These are phyloP conservation scores for Fusarium sp. DNA, from an alignment of 2,329 filamentous ascomycete species.

Conservation along the genomic window DNA sequence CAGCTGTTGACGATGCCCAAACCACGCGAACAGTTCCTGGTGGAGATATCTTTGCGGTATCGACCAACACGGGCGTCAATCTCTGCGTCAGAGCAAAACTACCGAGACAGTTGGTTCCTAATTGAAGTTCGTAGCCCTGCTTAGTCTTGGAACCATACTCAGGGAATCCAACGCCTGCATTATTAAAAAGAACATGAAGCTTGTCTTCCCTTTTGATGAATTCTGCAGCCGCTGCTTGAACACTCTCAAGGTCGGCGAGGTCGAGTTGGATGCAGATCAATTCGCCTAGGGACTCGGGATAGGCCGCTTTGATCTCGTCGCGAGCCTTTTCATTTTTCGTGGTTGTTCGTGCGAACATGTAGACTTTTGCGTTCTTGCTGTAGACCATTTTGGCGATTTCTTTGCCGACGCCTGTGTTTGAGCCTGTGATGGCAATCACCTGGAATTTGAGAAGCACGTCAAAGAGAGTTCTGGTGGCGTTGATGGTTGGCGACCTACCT, in stretches of 20 bases:
- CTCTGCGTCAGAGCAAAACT: constrained; percentile 52
- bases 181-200: constrained; percentile 53
- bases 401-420: constrained; percentile 56
- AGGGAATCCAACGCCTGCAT: constrained; percentile 53
- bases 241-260: constrained; percentile 46
- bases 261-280: constrained; percentile 56
- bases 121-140: constrained; percentile 53
- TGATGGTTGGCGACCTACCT: constrained; percentile 57
- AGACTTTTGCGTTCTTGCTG: constrained; percentile 61
- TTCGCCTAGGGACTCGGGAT: constrained; percentile 49
- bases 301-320: constrained; percentile 48
- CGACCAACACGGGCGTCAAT: constrained; percentile 47
- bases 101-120: constrained; percentile 54
- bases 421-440: constrained; percentile 61
- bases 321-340: constrained; percentile 56
- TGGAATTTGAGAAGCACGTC: fast-evolving
- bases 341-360: constrained; percentile 59
- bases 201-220: constrained; percentile 37
- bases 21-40: constrained; percentile 43
- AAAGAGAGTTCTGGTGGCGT: background rate
- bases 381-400: constrained; percentile 64
- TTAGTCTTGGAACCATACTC: constrained; percentile 50
- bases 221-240: constrained; percentile 39
- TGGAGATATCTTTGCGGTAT: constrained; percentile 46
- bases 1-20: constrained; percentile 45